These are phyloP conservation scores for Malbranchea cinnamomea DNA, from an alignment of 2,329 filamentous ascomycete species.

Conservation along the genomic window DNA sequence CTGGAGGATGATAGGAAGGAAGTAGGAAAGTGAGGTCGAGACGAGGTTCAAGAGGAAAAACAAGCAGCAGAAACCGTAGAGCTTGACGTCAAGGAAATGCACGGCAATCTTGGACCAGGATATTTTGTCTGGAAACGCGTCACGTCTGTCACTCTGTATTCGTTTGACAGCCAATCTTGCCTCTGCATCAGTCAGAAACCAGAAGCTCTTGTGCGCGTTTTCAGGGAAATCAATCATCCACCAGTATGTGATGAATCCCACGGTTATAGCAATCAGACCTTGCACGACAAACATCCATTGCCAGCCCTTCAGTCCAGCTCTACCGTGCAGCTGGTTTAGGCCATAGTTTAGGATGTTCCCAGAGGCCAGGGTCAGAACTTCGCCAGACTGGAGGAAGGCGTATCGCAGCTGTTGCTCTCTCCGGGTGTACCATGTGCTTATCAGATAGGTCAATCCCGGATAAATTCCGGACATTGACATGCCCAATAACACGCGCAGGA, in stretches of 20 bases:
- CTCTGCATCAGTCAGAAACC: slow-evolving; percentile 43
- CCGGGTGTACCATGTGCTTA: slow-evolving; percentile 47
- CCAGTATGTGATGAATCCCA: slow-evolving; percentile 49
- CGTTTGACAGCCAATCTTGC: slow-evolving; percentile 40
- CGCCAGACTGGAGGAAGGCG: slow-evolving; percentile 48
- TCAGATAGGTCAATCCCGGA: slow-evolving; percentile 30
- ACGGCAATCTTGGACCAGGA: slow-evolving; percentile 38
- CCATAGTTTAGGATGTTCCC: slow-evolving; percentile 54
- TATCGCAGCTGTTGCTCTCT: slow-evolving; percentile 51
- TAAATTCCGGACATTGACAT: slow-evolving; percentile 41
- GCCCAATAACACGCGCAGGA: slow-evolving; percentile 48
- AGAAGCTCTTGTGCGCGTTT: slow-evolving; percentile 39
- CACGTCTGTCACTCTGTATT: slow-evolving; percentile 47
- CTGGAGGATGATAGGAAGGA: slow-evolving; percentile 45
- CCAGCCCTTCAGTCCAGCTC: slow-evolving; percentile 44
- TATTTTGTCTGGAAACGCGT: slow-evolving; percentile 43
- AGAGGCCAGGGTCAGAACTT: slow-evolving; percentile 51
- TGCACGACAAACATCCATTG: slow-evolving; percentile 57
- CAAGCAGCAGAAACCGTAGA: slow-evolving; percentile 49
- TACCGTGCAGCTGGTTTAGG: slow-evolving; percentile 48
- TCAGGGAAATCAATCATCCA: slow-evolving; percentile 61
- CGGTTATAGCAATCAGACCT: slow-evolving; percentile 42
- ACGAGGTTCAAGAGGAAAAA: slow-evolving; percentile 55
- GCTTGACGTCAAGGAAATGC: slow-evolving; percentile 44
- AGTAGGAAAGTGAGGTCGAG: slow-evolving; percentile 50